Base-by-base conservation (phyloP, 139 green algal genomes). In the Micromonas pusilla region DNA sequence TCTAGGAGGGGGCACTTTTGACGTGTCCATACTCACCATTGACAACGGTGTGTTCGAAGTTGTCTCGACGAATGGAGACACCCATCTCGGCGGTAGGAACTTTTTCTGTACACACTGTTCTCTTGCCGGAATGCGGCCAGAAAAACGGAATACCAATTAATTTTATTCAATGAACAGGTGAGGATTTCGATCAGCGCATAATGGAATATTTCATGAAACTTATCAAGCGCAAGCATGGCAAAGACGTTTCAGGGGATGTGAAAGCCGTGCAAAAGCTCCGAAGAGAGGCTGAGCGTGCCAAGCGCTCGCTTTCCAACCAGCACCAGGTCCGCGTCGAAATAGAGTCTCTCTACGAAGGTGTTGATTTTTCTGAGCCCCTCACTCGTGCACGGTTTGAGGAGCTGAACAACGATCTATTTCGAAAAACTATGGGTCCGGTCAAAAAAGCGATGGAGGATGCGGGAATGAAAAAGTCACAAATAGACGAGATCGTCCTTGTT, bases 121-220 rank as follows among this genome's bases (percentile, higher is more conserved):
- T n/a, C n/a, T n/a, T n/a, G n/a, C n/a, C n/a, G n/a, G n/a, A n/a
- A n/a, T n/a, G n/a, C n/a, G n/a, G n/a, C n/a, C n/a, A n/a, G n/a
- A n/a, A n/a, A n/a, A n/a, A n/a, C n/a, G n/a, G n/a, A n/a, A n/a
- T n/a, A n/a, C n/a, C n/a, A n/a, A n/a, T 77, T 26, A 77, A 13
- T 52, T 6, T 25, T 78, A 2, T 71, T 9, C 33, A 34, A 28
- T 67, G 13, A 66, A 1, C 54, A 73, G 79, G 85, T n/a, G 95
- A 98, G 89, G 96, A 98, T 88, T 98, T 99, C 86, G 96, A 99
- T 88, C 92, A 99, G 83, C 86, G 90, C 52, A 86, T 98, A 0
- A 97, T 98, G 92, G 88, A 98, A 85, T 97, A 99, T 89, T 97
- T 99, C 86, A 96, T 99, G 85, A 97, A 97, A 90, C 88, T 97